Evolutionary conservation across 2,329 filamentous ascomycete species (phyloP), one percentile per base, ranked within the genome.

Genomic region (Colletotrichum sp.): DNA sequence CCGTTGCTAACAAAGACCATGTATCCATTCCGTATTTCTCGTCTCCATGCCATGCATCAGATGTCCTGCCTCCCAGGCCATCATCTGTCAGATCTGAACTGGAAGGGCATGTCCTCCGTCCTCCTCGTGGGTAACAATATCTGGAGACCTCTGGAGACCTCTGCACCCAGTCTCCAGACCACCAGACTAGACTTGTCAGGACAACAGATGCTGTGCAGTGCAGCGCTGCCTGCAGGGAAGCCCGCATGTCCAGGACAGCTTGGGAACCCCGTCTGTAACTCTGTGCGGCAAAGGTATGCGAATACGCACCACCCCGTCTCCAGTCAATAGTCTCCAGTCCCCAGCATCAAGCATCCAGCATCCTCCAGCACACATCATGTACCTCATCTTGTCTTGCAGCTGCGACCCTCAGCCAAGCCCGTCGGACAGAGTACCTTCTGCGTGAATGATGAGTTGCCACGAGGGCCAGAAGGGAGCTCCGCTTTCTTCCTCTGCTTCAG

Each of bases 21-120:
- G 43, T 52, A 52, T 61, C 5, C 28, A 34, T 9, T 21, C 10
- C 13, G 30, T 34, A 34, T 26, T 63, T 16, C 39, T 30, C n/a
- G 34, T 24, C n/a, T 14, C 32, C 43, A 60, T 60, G 55, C n/a
- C 43, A 52, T 52, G 43, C 43, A 52, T 52, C 43, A 39, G 36
- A 39, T 39, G 36, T 52, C 43, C 43, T 52, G 43, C 43, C 43
- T 52, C 43, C 43, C 43, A 52, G n/a, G n/a, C 43, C 43, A 52
- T 16, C 24, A 39, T 30, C 71, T 63, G 69, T 72, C 69, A 75
- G 69, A 64, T 68, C 73, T 48, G 64, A 68, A 75, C 73, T 68
- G 43, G 64, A 73, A 68, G 16, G 70, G 73, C 36, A 75, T 73
- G 24, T 68, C 57, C 73, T 75, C 73, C 73, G 73, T 59, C 57